Evolutionary conservation across 805 yeast genomes (phyloP), one percentile per base, ranked within the genome.

Genomic region (Schizosaccharomyces octosporus): DNA sequence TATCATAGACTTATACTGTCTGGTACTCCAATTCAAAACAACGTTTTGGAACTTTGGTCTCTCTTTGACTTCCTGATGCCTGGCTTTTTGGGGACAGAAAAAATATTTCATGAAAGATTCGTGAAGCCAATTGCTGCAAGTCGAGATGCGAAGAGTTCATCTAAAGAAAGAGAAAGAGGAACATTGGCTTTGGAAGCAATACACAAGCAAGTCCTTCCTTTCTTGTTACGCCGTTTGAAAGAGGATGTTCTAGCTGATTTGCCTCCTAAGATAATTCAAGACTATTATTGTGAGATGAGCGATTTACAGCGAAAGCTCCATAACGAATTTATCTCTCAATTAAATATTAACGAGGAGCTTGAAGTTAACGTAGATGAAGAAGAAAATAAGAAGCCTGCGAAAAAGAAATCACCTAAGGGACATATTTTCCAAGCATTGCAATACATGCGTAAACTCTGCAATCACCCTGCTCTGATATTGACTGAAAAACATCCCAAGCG

Each of bases 231-330:
- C 71, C 83, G 99, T 70, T 77, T 93, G 68, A 93, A 93, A 71
- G 97, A 93, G 69, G 97, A 93, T 66, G 99, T 93, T 4, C 75
- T 93, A 61, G 84, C 94, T 0, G 99, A 93, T 70, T 76, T 93
- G 66, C 99, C 99, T 9, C 99, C 99, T 48, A 93, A 93, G 72
- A 93, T 94, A 66, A 93, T 93, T 66, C 99, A 93, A 71, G 99
- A 93, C 74, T 90, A 93, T 71, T 93, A 93, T 71, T 93, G 98
- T 74, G 97, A 93, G 66, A 76, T 94, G 64, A 87, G 95, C 66
- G 95, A 87, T 64, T 74, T 88, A 62, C 99, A 93, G 70, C 84
- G 83, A 68, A 84, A 83, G 66, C 75, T 93, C 59, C 94, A 93
- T 74, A 84, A 82, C 63, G 95, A 87, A 70, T 93, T 93, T 73